Evolutionary conservation across 345 rosid species (phyloP).

Genomic region (Hirschfeldia incana): DNA sequence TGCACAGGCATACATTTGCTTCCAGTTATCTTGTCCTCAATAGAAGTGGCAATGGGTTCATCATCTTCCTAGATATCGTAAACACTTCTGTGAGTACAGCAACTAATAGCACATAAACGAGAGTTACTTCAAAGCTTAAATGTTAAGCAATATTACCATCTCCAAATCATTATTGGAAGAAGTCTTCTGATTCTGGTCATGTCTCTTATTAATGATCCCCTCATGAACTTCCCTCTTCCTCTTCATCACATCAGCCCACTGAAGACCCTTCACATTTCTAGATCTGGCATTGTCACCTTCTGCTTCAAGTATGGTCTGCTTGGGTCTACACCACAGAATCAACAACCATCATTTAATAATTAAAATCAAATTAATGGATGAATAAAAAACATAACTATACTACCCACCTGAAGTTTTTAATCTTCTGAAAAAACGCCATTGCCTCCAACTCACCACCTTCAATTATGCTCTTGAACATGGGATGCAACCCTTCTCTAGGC

Average conservation of each 20-base stretch:
- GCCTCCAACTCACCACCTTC: conserved; percentile 89
- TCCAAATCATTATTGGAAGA: conserved; percentile 54
- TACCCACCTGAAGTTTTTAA: conserved; percentile 77
- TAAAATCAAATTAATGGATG: not conserved
- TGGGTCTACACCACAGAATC: conserved; percentile 65
- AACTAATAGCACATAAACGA: conserved; percentile 1
- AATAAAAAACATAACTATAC: not conserved
- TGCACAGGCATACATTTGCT: conserved; percentile 47
- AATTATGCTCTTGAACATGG: conserved; percentile 68
- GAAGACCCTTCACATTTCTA: conserved; percentile 69
- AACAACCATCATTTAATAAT: conserved; percentile 20
- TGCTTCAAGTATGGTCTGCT: conserved; percentile 94
- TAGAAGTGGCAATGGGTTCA: conserved; percentile 41
- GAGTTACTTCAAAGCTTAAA: not conserved
- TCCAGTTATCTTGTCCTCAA: conserved; percentile 41
- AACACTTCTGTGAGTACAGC: conserved; percentile 18
- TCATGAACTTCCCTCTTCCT: conserved; percentile 84
- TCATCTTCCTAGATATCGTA: conserved; percentile 55
- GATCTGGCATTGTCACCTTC: conserved; percentile 92
- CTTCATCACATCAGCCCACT: conserved; percentile 97
- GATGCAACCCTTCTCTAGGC: conserved; percentile 88
- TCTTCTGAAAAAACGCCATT: conserved; percentile 85
- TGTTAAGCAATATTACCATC: conserved; percentile 45
- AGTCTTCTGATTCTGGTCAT: conserved; percentile 45
- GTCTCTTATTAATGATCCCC: conserved; percentile 64